Evolutionary conservation across 1,284 basidiomycete species (phyloP).

Genomic region (Fistulina hepatica): DNA sequence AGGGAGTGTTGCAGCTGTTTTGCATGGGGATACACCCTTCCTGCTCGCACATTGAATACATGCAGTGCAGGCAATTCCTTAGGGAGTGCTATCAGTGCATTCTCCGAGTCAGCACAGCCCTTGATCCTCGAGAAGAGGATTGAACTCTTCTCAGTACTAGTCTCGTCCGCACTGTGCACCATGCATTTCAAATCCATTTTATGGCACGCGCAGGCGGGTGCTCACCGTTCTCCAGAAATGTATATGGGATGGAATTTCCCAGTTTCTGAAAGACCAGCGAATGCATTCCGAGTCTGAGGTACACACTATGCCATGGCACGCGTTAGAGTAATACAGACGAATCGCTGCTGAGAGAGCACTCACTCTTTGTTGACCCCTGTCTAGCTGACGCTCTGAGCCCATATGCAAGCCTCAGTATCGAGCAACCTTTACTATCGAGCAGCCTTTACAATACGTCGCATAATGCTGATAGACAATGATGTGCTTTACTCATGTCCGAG

Average conservation of each 20-base stretch:
- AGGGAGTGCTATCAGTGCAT: constrained; percentile 15
- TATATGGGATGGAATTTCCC: constrained; percentile 19
- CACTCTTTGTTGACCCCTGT: constrained; percentile 18
- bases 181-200: not conserved
- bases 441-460: constrained; percentile 11
- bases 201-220: not conserved
- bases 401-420: constrained; percentile 20
- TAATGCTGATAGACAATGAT: constrained; percentile 20
- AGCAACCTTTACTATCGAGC: constrained; percentile 17
- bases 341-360: not conserved
- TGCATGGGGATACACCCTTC: constrained; percentile 5
- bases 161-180: constrained; percentile 13
- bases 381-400: constrained; percentile 22
- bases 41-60: constrained; percentile 17
- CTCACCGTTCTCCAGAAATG: constrained; percentile 20
- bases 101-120: constrained; percentile 18
- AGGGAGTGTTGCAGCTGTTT: not conserved
- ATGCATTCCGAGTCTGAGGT: constrained; percentile 21
- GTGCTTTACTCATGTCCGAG: constrained; percentile 16
- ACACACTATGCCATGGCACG: constrained; percentile 9
- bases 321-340: not conserved
- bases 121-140: constrained; percentile 19
- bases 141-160: constrained; percentile 15
- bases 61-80: constrained; percentile 9
- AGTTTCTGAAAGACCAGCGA: constrained; percentile 14